phyloP scores from a whole-genome alignment of 352 stramenopile genomes.

The Phytophthora sojae region DNA sequence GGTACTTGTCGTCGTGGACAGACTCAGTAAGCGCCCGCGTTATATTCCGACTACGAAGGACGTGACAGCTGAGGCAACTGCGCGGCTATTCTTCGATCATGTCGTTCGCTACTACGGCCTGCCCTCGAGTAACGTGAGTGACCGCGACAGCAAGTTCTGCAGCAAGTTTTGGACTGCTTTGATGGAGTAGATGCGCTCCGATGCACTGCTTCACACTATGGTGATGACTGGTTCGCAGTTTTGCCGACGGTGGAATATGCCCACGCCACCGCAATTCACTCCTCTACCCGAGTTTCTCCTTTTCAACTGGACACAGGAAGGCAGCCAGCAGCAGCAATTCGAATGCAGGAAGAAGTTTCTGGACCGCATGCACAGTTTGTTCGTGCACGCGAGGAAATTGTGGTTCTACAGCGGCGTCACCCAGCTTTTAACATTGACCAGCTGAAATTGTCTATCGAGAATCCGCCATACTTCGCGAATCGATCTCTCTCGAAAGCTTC shows the following conservation, averaged over 20 bases:
- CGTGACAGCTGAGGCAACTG: background rate
- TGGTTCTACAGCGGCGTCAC: background rate
- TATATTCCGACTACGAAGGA: background rate
- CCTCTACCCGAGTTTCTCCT: background rate
- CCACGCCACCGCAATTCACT: background rate
- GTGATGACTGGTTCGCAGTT: background rate
- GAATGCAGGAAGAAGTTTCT: too few species aligned
- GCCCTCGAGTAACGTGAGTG: background rate
- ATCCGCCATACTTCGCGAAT: background rate
- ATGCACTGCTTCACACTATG: background rate
- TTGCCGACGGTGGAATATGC: background rate
- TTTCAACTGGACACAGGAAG: background rate
- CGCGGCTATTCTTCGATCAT: background rate
- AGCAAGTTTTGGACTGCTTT: background rate
- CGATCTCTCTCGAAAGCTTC: background rate
- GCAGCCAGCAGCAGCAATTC: too few species aligned
- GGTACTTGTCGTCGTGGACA: background rate
- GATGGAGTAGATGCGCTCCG: background rate
- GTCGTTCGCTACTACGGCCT: background rate
- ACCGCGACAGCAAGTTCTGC: background rate
- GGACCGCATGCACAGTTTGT: too few species aligned
- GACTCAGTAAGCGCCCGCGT: background rate
- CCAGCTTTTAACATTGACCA: background rate
- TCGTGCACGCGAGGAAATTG: too few species aligned
- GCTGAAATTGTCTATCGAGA: background rate